A percentile compares a stretch with the other conserved stretches of the same genome.
These are phyloP conservation scores for Prototheca cutis DNA, from an alignment of 163 green algal genomes.

Conservation along the genomic window DNA sequence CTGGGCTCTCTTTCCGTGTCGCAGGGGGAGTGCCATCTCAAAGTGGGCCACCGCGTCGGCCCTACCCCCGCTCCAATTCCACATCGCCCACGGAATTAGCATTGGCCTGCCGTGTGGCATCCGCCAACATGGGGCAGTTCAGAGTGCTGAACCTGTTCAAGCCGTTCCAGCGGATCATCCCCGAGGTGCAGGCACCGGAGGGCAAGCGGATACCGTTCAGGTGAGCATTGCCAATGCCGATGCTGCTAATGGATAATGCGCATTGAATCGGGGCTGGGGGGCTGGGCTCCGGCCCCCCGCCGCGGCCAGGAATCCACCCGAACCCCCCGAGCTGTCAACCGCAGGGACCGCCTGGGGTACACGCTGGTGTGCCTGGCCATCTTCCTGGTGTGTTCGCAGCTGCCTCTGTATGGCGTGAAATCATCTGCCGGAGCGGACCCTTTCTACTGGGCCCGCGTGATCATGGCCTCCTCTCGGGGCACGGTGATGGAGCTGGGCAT, in stretches of 20 bases:
- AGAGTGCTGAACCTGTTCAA: conserved; percentile 51
- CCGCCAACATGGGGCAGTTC: conserved; percentile 28
- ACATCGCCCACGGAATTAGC: not conserved
- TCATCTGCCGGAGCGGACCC: conserved; percentile 81
- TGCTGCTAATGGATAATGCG: too few relatives aligned
- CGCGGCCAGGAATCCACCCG: too few relatives aligned
- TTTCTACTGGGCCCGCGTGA: conserved; percentile 98
- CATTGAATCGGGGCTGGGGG: not conserved
- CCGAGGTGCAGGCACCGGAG: conserved; percentile 44
- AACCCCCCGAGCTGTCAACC: not conserved
- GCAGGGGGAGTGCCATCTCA: too few relatives aligned
- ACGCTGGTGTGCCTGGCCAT: conserved; percentile 93
- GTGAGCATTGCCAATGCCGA: too few relatives aligned
- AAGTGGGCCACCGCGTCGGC: too few relatives aligned
- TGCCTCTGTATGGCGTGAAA: conserved; percentile 98
- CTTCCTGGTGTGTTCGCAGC: conserved; percentile 97
- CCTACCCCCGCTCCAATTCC: too few relatives aligned
- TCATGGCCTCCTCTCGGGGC: conserved; percentile 96
- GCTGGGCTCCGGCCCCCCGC: too few relatives aligned
- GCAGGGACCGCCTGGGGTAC: conserved; percentile 64
- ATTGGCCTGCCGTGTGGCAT: not conserved
- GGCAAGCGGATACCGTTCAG: conserved; percentile 26
- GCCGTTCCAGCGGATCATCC: conserved; percentile 51
- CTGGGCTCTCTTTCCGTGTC: too few relatives aligned
- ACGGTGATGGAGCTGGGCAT: conserved; percentile 96